phyloP scores from a whole-genome alignment of 2,329 filamentous ascomycete species.

The Pseudocercospora musae region DNA sequence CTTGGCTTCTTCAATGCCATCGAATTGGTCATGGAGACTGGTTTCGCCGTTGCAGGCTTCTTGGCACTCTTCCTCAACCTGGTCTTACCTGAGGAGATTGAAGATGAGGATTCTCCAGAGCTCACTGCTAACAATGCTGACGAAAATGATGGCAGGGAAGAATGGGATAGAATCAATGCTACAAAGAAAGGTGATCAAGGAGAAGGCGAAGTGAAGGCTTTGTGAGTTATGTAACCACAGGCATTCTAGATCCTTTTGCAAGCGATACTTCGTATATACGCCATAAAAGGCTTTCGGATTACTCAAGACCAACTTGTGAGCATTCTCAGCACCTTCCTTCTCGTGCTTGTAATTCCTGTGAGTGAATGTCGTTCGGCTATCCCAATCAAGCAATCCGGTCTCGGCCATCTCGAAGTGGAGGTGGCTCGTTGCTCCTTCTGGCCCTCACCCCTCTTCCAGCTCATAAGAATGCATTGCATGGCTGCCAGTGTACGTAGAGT shows the following conservation, averaged over 20 bases:
- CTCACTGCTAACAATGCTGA: constrained; percentile 42
- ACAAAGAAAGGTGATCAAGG: background rate
- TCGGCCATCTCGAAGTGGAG: background rate
- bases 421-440: constrained; percentile 7
- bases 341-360: background rate
- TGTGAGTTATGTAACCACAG: background rate
- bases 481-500: background rate
- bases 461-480: background rate
- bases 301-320: background rate
- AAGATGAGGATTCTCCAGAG: constrained; percentile 54
- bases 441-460: constrained; percentile 7
- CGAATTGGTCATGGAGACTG: constrained; percentile 50
- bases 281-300: background rate
- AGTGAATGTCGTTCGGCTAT: constrained; percentile 1
- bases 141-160: constrained; percentile 38
- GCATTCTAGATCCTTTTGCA: background rate
- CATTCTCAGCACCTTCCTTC: background rate
- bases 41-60: constrained; percentile 71
- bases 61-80: constrained; percentile 72
- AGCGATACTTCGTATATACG: background rate
- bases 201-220: background rate
- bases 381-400: constrained; percentile 8
- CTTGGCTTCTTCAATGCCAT: constrained; percentile 71
- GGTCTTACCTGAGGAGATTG: constrained; percentile 69
- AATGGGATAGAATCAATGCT: constrained; percentile 38